These are phyloP conservation scores for Teratosphaeria epicoccoides DNA, from an alignment of 2,329 filamentous ascomycete genomes.

Conservation along the genomic window DNA sequence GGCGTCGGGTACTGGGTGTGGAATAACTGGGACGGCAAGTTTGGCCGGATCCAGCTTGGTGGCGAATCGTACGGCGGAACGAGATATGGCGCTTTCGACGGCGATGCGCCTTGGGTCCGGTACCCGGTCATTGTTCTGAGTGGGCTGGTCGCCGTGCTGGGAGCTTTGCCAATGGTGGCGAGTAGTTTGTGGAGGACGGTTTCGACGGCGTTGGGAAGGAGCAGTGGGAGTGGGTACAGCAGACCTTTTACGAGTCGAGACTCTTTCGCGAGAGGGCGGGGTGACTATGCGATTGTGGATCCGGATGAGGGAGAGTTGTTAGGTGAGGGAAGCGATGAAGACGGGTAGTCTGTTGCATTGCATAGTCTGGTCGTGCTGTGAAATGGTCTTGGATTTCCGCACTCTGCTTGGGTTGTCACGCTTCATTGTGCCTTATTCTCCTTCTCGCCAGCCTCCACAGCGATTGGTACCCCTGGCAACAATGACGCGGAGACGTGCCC, in stretches of 20 bases:
- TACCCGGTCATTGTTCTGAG: slow-evolving; percentile 52
- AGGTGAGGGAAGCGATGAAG: slow-evolving; percentile 55
- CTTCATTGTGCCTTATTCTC: too few species aligned
- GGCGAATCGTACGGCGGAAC: slow-evolving; percentile 36
- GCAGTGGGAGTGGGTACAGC: slow-evolving; percentile 41
- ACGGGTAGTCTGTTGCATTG: slow-evolving; percentile 7
- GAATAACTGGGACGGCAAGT: slow-evolving; percentile 75
- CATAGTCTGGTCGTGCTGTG: too few species aligned
- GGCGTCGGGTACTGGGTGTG: slow-evolving; percentile 76
- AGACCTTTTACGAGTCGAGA: slow-evolving; percentile 77
- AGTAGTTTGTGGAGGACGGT: slow-evolving; percentile 62
- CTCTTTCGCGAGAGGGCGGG: slow-evolving; percentile 74
- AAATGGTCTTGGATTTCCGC: too few species aligned
- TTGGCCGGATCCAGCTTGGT: slow-evolving; percentile 79
- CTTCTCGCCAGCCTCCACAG: too few species aligned
- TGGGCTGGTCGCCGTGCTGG: slow-evolving; percentile 45
- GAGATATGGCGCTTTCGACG: slow-evolving; percentile 44
- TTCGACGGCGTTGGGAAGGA: slow-evolving; percentile 39
- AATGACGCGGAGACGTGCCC: too few species aligned
- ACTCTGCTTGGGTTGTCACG: too few species aligned
- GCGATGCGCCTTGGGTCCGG: slow-evolving; percentile 65
- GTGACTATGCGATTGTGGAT: slow-evolving; percentile 82
- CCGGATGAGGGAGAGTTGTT: slow-evolving; percentile 91
- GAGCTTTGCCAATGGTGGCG: slow-evolving; percentile 54
- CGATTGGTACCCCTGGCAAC: too few species aligned